Percentiles rank a stretch among this genome's conserved stretches.
Conservation (phyloP, 2,329 filamentous ascomycete genomes). For the Gyromitra esculenta region DNA sequence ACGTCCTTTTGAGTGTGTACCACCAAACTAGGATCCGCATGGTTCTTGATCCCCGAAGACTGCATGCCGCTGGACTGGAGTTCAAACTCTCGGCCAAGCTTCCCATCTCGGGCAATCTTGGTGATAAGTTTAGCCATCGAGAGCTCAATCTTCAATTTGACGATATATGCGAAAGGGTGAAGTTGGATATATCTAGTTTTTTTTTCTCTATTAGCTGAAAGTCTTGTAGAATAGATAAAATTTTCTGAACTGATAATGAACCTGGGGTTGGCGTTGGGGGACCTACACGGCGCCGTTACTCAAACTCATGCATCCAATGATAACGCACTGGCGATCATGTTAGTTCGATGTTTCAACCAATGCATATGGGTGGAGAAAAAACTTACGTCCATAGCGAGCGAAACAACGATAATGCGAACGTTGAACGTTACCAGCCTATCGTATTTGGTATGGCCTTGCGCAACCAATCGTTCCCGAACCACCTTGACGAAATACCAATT, state of each 20-base stretch:
- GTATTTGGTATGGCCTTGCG: slow-evolving; percentile 66
- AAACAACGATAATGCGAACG: slow-evolving; percentile 65
- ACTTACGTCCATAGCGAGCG: slow-evolving; percentile 65
- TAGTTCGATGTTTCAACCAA: background rate
- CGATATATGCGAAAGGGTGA: slow-evolving; percentile 64
- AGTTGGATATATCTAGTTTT: slow-evolving; percentile 63
- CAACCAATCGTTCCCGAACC: slow-evolving; percentile 64
- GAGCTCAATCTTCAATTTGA: slow-evolving; percentile 66
- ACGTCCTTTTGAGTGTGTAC: slow-evolving; percentile 45
- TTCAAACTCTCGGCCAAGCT: slow-evolving; percentile 41
- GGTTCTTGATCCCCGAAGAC: background rate
- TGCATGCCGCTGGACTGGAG: slow-evolving; percentile 12
- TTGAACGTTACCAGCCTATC: slow-evolving; percentile 65
- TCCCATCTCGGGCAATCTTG: slow-evolving; percentile 58
- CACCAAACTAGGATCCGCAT: background rate
- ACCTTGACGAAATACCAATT: slow-evolving; percentile 67
- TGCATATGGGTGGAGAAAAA: background rate
- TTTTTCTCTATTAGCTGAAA: slow-evolving; percentile 10
- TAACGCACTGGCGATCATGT: slow-evolving; percentile 31
- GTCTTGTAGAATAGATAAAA: background rate
- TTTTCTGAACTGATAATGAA: background rate
- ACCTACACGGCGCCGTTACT: slow-evolving; percentile 41
- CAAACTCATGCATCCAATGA: slow-evolving; percentile 47
- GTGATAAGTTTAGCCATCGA: slow-evolving; percentile 65
- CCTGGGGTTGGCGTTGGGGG: background rate